These are phyloP conservation scores for Marchantia paleacea DNA, from an alignment of 225 moss, liverwort and hornwort genomes.

Conservation along the genomic window DNA sequence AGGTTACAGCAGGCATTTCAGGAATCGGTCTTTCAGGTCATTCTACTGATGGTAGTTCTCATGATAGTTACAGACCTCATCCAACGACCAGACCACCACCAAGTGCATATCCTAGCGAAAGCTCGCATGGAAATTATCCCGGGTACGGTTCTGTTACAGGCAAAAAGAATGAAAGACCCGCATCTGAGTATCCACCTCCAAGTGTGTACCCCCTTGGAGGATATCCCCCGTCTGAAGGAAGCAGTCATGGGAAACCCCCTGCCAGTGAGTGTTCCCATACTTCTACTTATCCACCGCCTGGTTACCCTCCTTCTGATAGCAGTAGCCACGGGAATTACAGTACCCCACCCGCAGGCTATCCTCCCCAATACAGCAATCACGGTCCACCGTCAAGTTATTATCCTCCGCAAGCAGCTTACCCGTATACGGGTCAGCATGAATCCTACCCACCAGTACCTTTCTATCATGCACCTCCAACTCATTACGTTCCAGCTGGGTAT, in stretches of 20 bases:
- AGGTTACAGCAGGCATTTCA: constrained; percentile 32
- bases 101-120: constrained; percentile 19
- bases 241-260: background rate
- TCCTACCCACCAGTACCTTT: constrained; percentile 11
- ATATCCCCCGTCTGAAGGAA: constrained; percentile 14
- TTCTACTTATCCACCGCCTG: constrained; percentile 11
- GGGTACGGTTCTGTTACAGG: constrained; percentile 1
- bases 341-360: background rate
- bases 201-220: constrained; percentile 25
- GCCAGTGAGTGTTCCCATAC: constrained; percentile 7
- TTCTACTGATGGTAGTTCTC: constrained; percentile 3
- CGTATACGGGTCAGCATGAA: constrained; percentile 7
- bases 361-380: background rate
- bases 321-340: constrained; percentile 3
- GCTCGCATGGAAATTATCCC: background rate
- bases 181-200: background rate
- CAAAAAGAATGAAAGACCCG: background rate
- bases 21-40: constrained; percentile 18
- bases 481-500: constrained; percentile 14
- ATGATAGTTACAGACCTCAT: constrained; percentile 14
- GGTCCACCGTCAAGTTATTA: background rate
- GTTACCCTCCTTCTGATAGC: constrained; percentile 5
- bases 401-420: background rate
- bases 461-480: background rate
- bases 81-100: constrained; percentile 10